phyloP scores from a whole-genome alignment of 768 basidiomycete species.

The Russula earlei region DNA sequence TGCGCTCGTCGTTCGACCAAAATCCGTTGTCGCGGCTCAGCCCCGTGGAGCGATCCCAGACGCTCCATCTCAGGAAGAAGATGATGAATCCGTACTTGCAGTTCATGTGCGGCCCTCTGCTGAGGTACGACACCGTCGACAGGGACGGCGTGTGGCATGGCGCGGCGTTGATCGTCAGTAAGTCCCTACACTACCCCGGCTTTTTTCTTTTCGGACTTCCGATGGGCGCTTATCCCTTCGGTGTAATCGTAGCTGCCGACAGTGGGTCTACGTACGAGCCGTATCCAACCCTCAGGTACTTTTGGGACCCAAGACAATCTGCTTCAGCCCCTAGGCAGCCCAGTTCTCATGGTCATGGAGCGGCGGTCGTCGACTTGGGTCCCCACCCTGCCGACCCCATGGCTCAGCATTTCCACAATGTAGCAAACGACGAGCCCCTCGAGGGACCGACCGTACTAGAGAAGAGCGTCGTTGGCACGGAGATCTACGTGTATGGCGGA shows the following conservation, averaged over 20 bases:
- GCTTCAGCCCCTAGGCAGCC: slow-evolving; percentile 3
- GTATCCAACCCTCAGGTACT: slow-evolving; percentile 55
- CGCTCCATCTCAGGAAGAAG: slow-evolving; percentile 37
- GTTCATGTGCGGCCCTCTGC: slow-evolving; percentile 86
- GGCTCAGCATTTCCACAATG: slow-evolving; percentile 28
- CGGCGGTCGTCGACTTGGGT: slow-evolving; percentile 45
- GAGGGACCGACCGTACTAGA: slow-evolving; percentile 28
- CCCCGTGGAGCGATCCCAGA: slow-evolving; percentile 56
- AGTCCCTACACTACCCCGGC: slow-evolving; percentile 27
- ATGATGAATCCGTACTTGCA: slow-evolving; percentile 78
- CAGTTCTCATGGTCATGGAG: slow-evolving; percentile 17
- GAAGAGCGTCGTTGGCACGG: slow-evolving; percentile 47
- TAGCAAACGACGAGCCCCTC: neutral
- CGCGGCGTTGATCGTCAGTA: slow-evolving; percentile 80
- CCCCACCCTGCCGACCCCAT: slow-evolving; percentile 72
- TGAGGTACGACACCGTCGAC: slow-evolving; percentile 86
- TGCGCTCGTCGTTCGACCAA: slow-evolving; percentile 21
- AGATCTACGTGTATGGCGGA: slow-evolving; percentile 62
- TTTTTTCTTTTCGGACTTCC: neutral
- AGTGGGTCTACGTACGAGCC: slow-evolving; percentile 72
- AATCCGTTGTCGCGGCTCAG: slow-evolving; percentile 40
- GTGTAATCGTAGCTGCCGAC: slow-evolving; percentile 49
- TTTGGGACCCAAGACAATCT: slow-evolving; percentile 57
- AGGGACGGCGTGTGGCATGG: slow-evolving; percentile 76
- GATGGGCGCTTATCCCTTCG: neutral